Conservation (phyloP, 495 filamentous ascomycete species). For the Pseudoneurospora amorphoporcata region DNA sequence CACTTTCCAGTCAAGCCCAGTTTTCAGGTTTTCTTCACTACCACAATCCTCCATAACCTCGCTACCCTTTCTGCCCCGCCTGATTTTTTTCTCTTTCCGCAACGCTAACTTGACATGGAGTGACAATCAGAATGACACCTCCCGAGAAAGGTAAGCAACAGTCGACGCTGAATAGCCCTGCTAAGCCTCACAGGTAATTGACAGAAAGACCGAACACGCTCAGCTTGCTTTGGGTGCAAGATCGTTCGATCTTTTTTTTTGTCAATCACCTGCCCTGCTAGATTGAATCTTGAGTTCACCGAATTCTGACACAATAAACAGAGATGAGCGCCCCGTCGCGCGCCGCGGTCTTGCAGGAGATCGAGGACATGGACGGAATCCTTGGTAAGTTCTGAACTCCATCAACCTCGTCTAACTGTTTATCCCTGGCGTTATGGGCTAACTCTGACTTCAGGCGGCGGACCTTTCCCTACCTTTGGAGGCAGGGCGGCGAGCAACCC, state of each 20-base stretch:
- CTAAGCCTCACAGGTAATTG: too few relatives aligned
- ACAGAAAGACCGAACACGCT: too few relatives aligned
- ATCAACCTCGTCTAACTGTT: neutral
- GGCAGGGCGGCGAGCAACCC: neutral
- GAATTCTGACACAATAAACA: neutral
- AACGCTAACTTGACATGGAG: neutral
- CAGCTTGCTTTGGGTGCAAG: too few relatives aligned
- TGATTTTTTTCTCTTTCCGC: neutral
- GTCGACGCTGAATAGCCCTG: neutral
- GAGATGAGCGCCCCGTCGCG: neutral
- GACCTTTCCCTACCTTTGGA: neutral
- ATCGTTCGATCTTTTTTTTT: too few relatives aligned
- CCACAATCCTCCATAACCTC: neutral
- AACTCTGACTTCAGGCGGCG: neutral
- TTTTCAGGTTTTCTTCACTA: neutral
- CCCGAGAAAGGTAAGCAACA: neutral
- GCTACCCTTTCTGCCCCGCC: neutral
- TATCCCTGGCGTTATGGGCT: neutral
- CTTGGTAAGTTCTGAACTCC: neutral
- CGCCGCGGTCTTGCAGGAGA: neutral
- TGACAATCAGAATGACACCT: neutral
- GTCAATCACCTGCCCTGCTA: neutral
- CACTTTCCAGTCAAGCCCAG: neutral
- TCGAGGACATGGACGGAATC: neutral
- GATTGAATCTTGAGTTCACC: neutral